These are phyloP conservation scores for Chiua sp. DNA, from an alignment of 1,284 basidiomycete species.

Conservation along the genomic window DNA sequence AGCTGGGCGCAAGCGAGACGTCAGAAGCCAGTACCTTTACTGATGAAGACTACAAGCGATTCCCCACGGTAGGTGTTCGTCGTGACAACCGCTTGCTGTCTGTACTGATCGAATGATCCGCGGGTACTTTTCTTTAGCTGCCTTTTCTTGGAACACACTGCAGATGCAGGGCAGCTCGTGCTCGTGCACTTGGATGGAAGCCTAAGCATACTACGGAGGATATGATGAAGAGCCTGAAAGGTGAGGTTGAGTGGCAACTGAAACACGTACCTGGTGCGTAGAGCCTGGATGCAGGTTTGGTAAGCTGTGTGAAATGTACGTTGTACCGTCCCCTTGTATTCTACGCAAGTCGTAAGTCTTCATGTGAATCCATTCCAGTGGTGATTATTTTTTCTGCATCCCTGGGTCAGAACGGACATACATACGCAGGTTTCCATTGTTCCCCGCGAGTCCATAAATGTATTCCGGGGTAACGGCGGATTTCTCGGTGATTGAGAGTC, in stretches of 20 bases:
- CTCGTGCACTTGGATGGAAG: constrained; percentile 61
- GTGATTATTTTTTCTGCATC: background rate
- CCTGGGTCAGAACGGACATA: too few species aligned
- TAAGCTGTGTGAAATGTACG: background rate
- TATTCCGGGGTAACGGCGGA: too few species aligned
- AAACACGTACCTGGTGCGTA: constrained; percentile 5
- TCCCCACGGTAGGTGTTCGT: constrained; percentile 15
- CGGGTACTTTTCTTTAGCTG: constrained; percentile 30
- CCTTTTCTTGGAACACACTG: constrained; percentile 58
- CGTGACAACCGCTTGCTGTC: background rate
- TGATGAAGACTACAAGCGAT: constrained; percentile 38
- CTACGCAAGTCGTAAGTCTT: background rate
- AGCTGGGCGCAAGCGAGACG: constrained; percentile 34
- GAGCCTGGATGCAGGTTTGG: background rate
- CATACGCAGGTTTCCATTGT: too few species aligned
- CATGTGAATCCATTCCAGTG: background rate
- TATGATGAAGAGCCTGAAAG: constrained; percentile 49
- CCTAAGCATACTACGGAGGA: constrained; percentile 52
- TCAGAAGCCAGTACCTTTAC: constrained; percentile 39
- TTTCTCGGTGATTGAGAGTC: too few species aligned
- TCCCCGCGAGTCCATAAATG: too few species aligned
- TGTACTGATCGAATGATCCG: background rate
- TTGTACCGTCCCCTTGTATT: background rate
- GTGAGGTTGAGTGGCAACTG: constrained; percentile 44
- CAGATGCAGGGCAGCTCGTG: constrained; percentile 53